These are phyloP conservation scores for Streptanthus diversifolius DNA, from an alignment of 345 rosid genomes.

Conservation along the genomic window DNA sequence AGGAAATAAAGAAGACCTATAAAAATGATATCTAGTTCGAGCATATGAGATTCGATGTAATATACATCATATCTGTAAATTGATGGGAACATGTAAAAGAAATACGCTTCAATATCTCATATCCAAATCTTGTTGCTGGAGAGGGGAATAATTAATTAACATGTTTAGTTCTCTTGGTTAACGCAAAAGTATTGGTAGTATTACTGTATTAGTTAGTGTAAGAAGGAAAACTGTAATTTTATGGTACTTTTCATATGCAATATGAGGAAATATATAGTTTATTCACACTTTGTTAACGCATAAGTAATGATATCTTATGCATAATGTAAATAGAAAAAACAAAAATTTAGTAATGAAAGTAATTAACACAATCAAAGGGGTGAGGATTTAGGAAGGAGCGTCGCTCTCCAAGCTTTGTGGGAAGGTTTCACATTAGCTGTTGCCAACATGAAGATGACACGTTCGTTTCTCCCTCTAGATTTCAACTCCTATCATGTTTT, in stretches of 20 bases:
- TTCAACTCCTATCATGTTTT: neutral
- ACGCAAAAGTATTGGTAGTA: neutral
- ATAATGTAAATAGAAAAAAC: neutral
- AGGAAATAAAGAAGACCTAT: neutral
- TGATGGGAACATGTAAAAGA: no score
- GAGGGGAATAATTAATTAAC: neutral
- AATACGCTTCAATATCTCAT: neutral
- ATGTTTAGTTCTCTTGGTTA: neutral
- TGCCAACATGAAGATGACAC: slow-evolving; percentile 45
- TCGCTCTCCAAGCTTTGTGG: slow-evolving; percentile 32
- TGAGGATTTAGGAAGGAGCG: slow-evolving; percentile 8
- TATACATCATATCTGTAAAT: no score
- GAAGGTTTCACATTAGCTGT: slow-evolving; percentile 55
- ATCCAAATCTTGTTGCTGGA: neutral
- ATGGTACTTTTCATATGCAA: neutral
- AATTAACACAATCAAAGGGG: slow-evolving; percentile 20
- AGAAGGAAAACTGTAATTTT: neutral
- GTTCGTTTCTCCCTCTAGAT: slow-evolving; percentile 21
- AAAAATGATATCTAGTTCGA: neutral
- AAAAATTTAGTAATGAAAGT: neutral
- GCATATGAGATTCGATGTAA: neutral
- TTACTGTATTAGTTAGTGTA: no score
- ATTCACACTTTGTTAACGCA: neutral
- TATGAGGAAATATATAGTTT: neutral
- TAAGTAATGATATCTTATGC: neutral